Evolutionary conservation across 257 asterid species (phyloP), one percentile per base, ranked within the genome.

Genomic region (Jacaranda mimosifolia): DNA sequence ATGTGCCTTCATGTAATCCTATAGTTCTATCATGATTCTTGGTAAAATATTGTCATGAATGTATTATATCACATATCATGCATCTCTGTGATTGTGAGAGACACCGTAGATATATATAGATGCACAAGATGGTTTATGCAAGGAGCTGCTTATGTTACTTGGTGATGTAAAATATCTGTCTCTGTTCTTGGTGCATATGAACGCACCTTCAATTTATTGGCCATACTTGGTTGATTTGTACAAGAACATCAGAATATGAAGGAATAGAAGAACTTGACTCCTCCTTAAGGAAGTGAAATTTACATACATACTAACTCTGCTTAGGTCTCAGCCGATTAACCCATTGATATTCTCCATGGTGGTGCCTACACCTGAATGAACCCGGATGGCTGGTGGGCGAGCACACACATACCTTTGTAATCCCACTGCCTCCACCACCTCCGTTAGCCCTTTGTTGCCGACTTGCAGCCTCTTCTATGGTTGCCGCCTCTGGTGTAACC

Each of bases 301-400:
- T 26, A 57, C 65, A 45, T 5, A 21, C 18, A 15, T 40, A 13
- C 81, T 79, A 75, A 49, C 76, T 82, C 53, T 79, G 71, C 79
- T 40, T 83, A 36, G 53, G n/a, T 64, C 81, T 77, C 17, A 72
- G 19, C 59, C 82, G 69, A 26, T 63, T 73, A 64, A 78, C 78
- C 89, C 89, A 85, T 76, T 80, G 85, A 57, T 85, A 85, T 40
- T 83, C 82, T 66, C 87, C 77, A 62, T 80, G 89, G 76, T 85
- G 89, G 38, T 80, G 85, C 83, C 89, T 77, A 42, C 89, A 85
- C 87, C 87, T 43, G 79, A 85, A 85, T 18, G 87, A 85, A 26
- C 89, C 89, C 9, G 87, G 89, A 45, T 85, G 89, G 60, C 68
- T 62, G 6, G 89, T 85, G 36, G 89, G 89, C 18, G 89, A 85